Percentiles rank a stretch among this genome's conserved stretches.
Evolutionary conservation across 768 basidiomycete species (phyloP).

Genomic region (Lentinula detonsa): DNA sequence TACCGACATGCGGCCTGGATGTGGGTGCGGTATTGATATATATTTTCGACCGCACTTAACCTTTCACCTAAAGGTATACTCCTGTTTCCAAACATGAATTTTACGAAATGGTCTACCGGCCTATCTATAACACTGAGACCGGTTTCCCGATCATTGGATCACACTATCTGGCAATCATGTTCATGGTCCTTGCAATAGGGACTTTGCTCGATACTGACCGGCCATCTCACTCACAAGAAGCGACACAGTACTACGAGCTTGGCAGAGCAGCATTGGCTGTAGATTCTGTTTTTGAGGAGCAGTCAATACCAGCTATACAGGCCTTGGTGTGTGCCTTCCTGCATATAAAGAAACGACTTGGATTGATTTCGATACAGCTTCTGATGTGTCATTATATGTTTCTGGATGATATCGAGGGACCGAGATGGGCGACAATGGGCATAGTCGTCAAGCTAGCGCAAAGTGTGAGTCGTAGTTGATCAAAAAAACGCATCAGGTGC

Average conservation of each 20-base stretch:
- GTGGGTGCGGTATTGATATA: conserved; percentile 31
- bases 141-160: conserved; percentile 34
- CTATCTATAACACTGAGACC: conserved; percentile 42
- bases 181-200: conserved; percentile 60
- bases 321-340: conserved; percentile 40
- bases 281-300: conserved; percentile 61
- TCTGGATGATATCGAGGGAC: conserved; percentile 41
- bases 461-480: conserved; percentile 36
- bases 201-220: conserved; percentile 54
- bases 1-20: conserved; percentile 69
- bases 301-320: conserved; percentile 57
- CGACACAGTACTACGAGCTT: conserved; percentile 55
- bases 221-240: conserved; percentile 46
- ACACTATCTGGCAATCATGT: conserved; percentile 55
- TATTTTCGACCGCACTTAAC: conserved; percentile 2
- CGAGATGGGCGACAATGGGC: conserved; percentile 68
- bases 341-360: background rate
- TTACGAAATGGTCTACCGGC: conserved; percentile 42
- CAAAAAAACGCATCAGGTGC: background rate
- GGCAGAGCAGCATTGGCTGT: conserved; percentile 53
- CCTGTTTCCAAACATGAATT: conserved; percentile 60
- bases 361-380: conserved; percentile 30
- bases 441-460: conserved; percentile 65
- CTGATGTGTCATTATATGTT: conserved; percentile 49
- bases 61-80: conserved; percentile 42